A percentile compares a stretch with the other conserved stretches of the same genome.
Conservation (phyloP, 306 rosid genomes). For the Fagus crenata region DNA sequence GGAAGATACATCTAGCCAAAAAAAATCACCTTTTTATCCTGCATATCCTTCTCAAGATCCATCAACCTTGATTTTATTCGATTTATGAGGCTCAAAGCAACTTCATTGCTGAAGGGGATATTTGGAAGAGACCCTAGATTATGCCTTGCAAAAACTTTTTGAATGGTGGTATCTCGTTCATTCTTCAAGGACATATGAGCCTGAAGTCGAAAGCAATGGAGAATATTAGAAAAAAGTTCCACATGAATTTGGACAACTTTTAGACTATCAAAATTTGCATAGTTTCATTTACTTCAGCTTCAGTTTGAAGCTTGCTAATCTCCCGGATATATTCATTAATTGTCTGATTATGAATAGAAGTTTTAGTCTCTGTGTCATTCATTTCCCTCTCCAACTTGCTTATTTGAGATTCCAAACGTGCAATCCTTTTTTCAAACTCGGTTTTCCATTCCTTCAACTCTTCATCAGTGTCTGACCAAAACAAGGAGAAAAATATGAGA, state of each 20-base stretch:
- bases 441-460: too few relatives aligned
- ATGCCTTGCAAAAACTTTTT: conserved; percentile 51
- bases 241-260: conserved; percentile 22
- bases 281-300: not conserved
- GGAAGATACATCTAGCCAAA: not conserved
- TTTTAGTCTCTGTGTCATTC: too few relatives aligned
- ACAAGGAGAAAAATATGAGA: too few relatives aligned
- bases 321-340: too few relatives aligned
- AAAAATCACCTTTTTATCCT: not conserved
- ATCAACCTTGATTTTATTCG: too few relatives aligned
- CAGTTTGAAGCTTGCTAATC: too few relatives aligned
- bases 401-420: too few relatives aligned
- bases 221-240: conserved; percentile 24
- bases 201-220: conserved; percentile 52
- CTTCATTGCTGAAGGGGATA: conserved; percentile 66
- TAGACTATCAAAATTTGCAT: conserved; percentile 6
- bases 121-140: conserved; percentile 76
- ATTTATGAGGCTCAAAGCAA: conserved; percentile 14
- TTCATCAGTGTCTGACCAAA: too few relatives aligned
- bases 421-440: too few relatives aligned
- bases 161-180: conserved; percentile 71
- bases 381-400: too few relatives aligned
- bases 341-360: too few relatives aligned
- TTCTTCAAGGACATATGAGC: conserved; percentile 68
- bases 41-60: too few relatives aligned